Evolutionary conservation across 306 rosid genomes (phyloP), one percentile per base, ranked within the genome.

Genomic region (Canavalia gladiata): DNA sequence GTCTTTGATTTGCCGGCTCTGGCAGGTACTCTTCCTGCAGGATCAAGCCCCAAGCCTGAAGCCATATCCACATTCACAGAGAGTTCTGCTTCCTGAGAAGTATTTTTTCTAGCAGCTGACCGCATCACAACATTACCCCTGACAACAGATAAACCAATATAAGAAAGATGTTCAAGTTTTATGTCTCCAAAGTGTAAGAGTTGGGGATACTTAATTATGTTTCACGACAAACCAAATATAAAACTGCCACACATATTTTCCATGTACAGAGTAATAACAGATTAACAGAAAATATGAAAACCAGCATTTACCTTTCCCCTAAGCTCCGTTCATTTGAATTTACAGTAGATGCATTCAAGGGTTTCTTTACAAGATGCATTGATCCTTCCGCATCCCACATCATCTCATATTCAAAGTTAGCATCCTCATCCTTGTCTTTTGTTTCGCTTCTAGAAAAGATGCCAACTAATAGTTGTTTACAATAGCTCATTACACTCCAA

Each of bases 351-450:
- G 83, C 13, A 69, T 66, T 83, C 79, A 47, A 33, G 31, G 90
- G 75, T 88, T 90, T 94, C 94, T 94, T 94, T 45, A 94, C 83
- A 66, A 94, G 91, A 86, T 92, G 95, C 97, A 90, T 92, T 42
- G 90, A 79, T 51, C 95, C 95, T 81, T 91, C 97, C 7, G 93
- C 95, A 81, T 90, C 93, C 97, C 97, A 92, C 75, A 89, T 85
- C 95, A 89, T 89, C 86, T 92, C 95, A 64, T 92, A 90, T 82
- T 90, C 97, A 68, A 84, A 88, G 68, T 90, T 84, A 9, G 83
- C 86, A 82, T 92, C 95, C 84, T 92, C 97, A 18, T 85, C 85
- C 83, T 92, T 92, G 86, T 88, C 97, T 86, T 90, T 90, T n/a
- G 86, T 80, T 43, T 82, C 83, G 13, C 57, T 80, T 69, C 85